Evolutionary conservation across 768 basidiomycete genomes (phyloP).

Genomic region (Mrakia hoshinonis): DNA sequence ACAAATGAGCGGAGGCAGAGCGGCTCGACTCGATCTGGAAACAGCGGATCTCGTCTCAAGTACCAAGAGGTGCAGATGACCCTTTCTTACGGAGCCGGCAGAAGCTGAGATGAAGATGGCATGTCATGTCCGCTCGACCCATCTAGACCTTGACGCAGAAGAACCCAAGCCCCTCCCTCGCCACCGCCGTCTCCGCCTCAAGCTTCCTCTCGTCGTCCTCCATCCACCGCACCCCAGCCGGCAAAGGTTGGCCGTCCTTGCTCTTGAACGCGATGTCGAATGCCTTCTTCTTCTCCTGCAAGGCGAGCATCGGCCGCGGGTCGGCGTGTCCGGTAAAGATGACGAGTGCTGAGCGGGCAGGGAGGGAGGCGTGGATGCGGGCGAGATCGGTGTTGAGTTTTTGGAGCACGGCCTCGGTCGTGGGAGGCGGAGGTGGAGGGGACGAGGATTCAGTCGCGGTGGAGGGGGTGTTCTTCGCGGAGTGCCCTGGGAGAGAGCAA

Average conservation of each 20-base stretch:
- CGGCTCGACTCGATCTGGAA: no score
- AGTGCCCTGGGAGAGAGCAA: conserved; percentile 32
- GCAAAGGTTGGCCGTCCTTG: conserved; percentile 43
- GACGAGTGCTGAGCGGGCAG: conserved; percentile 68
- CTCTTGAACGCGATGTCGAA: conserved; percentile 53
- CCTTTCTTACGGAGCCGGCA: no score
- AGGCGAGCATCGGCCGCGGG: conserved; percentile 65
- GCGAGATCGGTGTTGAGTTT: conserved; percentile 56
- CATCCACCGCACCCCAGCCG: conserved; percentile 59
- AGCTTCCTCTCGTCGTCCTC: conserved; percentile 65
- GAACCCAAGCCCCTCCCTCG: conserved; percentile 76
- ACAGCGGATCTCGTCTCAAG: no score
- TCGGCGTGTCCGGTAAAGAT: conserved; percentile 84
- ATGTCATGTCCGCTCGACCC: no score
- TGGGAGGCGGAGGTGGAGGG: conserved; percentile 47
- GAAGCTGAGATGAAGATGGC: no score
- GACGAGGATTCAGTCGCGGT: conserved; percentile 32
- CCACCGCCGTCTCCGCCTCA: conserved; percentile 68
- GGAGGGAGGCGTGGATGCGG: conserved; percentile 58
- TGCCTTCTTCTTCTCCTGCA: conserved; percentile 59
- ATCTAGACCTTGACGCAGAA: conserved; percentile 46
- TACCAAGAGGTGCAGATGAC: no score
- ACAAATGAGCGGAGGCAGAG: no score
- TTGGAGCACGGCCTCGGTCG: conserved; percentile 45
- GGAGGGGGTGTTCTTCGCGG: conserved; percentile 41